Base-by-base conservation (phyloP, 75 land plant species). In the Selaginella tamariscina region DNA sequence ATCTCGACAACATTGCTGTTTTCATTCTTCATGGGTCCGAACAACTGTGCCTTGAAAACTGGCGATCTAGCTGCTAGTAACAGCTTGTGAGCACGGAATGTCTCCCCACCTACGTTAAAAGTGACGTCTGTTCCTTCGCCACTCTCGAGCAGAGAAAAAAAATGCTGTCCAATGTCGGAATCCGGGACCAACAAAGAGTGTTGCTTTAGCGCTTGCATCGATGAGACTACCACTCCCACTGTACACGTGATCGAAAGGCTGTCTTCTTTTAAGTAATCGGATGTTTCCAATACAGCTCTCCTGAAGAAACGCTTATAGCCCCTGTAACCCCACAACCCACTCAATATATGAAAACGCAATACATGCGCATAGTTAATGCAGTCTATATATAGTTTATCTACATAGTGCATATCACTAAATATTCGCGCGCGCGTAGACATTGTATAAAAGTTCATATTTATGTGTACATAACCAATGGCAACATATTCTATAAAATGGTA, bases 231-330 rank as follows among this genome's bases (percentile, higher is more conserved):
- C 18, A 59, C 49, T 5, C 49, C 49, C 11, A 39, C 49, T 15
- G 49, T 39, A 15, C 49, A 39, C 11, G 49, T 39, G 49, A 59
- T 59, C n/a, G 62, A 21, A 59, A 59, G 62, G 21, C 62, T 59
- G 26, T 21, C 62, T 2, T 59, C 26, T 26, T 59, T 59, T 8
- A 59, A 23, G 21, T 71, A 94, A 78, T 86, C 91, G 24, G 96
- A 89, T 1, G 86, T 78, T 64, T 94, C 98, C 31, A 94, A 86
- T 54, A 79, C 77, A 2, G 85, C 71, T 1, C 98, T 68, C 62
- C 88, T 78, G 75, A 87, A 94, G 66, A 89, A 89, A 2, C 98
- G 98, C 66, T 94, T 94, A 75, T 94, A 94, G 22, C 98, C 98
- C 94, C 94, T 89, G 32, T 11, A 72, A 22, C 30, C 27, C 1